Evolutionary conservation across 2,329 filamentous ascomycete genomes (phyloP).

Genomic region (Plectosphaerella plurivora): DNA sequence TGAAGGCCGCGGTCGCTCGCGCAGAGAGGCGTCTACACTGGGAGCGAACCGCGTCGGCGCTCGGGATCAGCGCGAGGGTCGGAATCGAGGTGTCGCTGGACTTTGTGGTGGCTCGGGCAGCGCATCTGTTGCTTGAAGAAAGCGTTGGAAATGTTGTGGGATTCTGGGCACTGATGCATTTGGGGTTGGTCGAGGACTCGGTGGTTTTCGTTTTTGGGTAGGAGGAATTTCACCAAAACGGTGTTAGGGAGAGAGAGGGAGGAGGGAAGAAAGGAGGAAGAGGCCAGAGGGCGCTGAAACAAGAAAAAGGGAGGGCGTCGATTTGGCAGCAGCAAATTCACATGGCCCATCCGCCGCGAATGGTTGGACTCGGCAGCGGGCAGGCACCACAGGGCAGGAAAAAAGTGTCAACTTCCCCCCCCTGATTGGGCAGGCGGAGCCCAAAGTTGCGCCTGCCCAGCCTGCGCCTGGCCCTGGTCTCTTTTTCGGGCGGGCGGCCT

Average conservation of each 20-base stretch:
- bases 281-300: slow-evolving; percentile 3
- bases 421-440: slow-evolving; percentile 11
- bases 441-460: slow-evolving; percentile 2
- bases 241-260: slow-evolving; percentile 11
- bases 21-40: slow-evolving; percentile 34
- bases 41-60: slow-evolving; percentile 50
- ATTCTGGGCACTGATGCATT: slow-evolving; percentile 54
- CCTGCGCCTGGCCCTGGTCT: slow-evolving; percentile 4
- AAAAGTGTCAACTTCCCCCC: neutral
- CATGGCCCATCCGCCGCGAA: neutral
- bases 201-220: slow-evolving; percentile 9
- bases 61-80: slow-evolving; percentile 53
- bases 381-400: neutral
- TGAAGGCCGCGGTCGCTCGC: slow-evolving; percentile 43
- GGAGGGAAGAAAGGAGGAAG: slow-evolving; percentile 6
- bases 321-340: slow-evolving; percentile 7
- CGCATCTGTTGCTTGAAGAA: slow-evolving; percentile 57
- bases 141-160: slow-evolving; percentile 36
- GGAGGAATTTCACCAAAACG: slow-evolving; percentile 15
- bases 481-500: neutral
- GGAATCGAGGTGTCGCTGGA: slow-evolving; percentile 43
- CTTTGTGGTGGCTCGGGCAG: slow-evolving; percentile 43
- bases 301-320: neutral
- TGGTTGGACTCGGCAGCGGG: neutral
- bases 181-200: slow-evolving; percentile 20